Percentiles rank a stretch among this genome's conserved stretches.
Evolutionary conservation across 345 rosid genomes (phyloP).

Genomic region (Salix koriyanagi): DNA sequence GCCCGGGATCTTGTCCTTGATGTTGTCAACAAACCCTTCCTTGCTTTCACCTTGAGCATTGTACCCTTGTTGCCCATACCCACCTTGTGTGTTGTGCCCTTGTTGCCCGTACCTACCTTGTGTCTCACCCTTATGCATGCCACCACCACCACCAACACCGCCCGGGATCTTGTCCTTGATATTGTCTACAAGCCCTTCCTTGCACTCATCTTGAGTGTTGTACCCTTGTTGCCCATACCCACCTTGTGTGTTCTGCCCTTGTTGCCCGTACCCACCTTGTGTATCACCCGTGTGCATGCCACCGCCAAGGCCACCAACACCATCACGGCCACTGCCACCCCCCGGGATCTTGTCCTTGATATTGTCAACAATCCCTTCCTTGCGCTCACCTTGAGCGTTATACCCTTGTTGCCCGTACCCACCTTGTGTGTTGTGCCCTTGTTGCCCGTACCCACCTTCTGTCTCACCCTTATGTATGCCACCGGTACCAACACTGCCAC

Average conservation of each 20-base stretch:
- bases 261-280: constrained; percentile 18
- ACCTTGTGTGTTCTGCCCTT: background rate
- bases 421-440: no score
- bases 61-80: no score
- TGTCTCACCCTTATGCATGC: background rate
- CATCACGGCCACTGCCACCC: background rate
- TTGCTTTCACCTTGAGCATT: constrained; percentile 14
- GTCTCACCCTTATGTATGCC: background rate
- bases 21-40: constrained; percentile 44
- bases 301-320: no score
- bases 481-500: background rate
- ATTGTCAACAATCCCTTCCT: constrained; percentile 48
- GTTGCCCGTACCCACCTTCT: no score
- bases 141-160: no score
- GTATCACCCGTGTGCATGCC: constrained; percentile 11
- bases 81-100: no score
- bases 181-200: constrained; percentile 49
- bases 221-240: constrained; percentile 20
- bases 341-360: constrained; percentile 50
- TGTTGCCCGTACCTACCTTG: no score
- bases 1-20: constrained; percentile 50
- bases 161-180: constrained; percentile 42
- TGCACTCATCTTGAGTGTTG: constrained; percentile 27
- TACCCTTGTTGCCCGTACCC: background rate
- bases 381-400: constrained; percentile 11